A percentile compares a stretch with the other conserved stretches of the same genome.
Conservation (phyloP, 2,329 filamentous ascomycete genomes). For the Aspergillus calidoustus region DNA sequence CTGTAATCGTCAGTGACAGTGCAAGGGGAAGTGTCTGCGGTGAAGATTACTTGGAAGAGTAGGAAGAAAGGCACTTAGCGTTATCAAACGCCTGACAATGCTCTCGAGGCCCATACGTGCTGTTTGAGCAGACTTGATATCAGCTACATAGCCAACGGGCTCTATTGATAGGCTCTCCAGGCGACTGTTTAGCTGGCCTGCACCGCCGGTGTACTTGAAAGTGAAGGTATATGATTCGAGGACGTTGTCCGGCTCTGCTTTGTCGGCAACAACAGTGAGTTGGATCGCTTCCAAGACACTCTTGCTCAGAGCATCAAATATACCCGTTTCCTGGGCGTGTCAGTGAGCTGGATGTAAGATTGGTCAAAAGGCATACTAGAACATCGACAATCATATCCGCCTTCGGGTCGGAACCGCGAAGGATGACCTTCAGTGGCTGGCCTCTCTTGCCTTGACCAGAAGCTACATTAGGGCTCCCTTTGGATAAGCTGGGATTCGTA, state of each 20-base stretch:
- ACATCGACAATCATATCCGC: slow-evolving; percentile 53
- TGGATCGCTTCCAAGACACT: slow-evolving; percentile 52
- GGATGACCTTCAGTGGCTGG: slow-evolving; percentile 46
- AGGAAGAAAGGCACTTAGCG: slow-evolving; percentile 44
- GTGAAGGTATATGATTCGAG: slow-evolving; percentile 57
- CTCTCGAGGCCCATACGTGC: slow-evolving; percentile 48
- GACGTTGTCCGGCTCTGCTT: slow-evolving; percentile 42
- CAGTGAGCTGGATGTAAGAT: slow-evolving; percentile 18
- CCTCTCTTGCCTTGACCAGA: slow-evolving; percentile 31
- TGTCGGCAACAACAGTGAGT: slow-evolving; percentile 50
- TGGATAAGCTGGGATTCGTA: slow-evolving; percentile 12
- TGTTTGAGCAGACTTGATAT: slow-evolving; percentile 44
- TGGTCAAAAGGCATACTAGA: slow-evolving; percentile 45
- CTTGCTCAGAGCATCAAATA: slow-evolving; percentile 51
- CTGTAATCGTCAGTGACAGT: slow-evolving; percentile 25
- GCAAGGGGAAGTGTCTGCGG: not conserved
- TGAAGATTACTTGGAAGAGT: slow-evolving; percentile 46
- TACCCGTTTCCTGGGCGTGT: slow-evolving; percentile 52
- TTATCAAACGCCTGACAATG: slow-evolving; percentile 48
- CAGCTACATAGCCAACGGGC: slow-evolving; percentile 33
- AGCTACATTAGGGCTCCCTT: slow-evolving; percentile 8
- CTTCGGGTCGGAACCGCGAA: slow-evolving; percentile 44
- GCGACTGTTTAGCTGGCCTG: slow-evolving; percentile 36
- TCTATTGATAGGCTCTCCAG: slow-evolving; percentile 35
- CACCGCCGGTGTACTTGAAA: slow-evolving; percentile 47